Percentiles rank a stretch among this genome's conserved stretches.
Evolutionary conservation across 108 stramenopile genomes (phyloP).

Genomic region (Aurantiochytrium sp.): DNA sequence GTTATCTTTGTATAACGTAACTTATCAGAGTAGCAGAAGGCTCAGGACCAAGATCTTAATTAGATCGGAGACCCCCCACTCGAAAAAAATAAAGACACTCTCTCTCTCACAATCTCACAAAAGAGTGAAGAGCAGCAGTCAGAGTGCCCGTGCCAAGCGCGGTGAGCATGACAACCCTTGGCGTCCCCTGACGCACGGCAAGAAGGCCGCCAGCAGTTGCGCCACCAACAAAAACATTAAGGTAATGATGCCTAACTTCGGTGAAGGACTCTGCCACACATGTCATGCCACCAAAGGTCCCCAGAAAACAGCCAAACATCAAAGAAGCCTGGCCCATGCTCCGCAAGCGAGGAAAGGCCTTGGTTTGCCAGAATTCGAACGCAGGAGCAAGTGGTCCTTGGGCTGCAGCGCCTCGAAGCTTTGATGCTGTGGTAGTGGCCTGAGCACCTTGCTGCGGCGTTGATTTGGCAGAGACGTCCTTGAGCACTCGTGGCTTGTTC

Average conservation of each 20-base stretch:
- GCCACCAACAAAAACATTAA: not conserved
- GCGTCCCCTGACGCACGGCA: not conserved
- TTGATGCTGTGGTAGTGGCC: too few species aligned
- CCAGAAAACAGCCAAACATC: conserved; percentile 12
- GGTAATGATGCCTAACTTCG: not conserved
- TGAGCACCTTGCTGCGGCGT: too few species aligned
- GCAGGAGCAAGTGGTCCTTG: not conserved
- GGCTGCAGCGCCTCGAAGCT: not conserved
- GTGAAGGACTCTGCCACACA: not conserved
- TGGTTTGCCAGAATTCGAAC: not conserved
- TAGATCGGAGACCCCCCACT: too few species aligned
- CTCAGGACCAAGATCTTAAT: too few species aligned
- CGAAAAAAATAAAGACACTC: too few species aligned
- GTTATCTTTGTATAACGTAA: too few species aligned
- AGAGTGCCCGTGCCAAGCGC: conserved; percentile 4
- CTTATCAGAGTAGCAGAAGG: too few species aligned
- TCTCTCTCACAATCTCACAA: not conserved
- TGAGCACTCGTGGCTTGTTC: too few species aligned
- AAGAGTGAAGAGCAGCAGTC: not conserved
- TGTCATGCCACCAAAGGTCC: not conserved
- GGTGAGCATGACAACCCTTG: not conserved
- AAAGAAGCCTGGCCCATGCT: conserved; percentile 7
- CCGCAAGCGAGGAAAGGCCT: not conserved
- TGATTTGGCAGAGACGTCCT: too few species aligned
- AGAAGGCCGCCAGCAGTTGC: not conserved